Evolutionary conservation across 768 basidiomycete species (phyloP).

Genomic region (Lactarius pseudohatsudake): DNA sequence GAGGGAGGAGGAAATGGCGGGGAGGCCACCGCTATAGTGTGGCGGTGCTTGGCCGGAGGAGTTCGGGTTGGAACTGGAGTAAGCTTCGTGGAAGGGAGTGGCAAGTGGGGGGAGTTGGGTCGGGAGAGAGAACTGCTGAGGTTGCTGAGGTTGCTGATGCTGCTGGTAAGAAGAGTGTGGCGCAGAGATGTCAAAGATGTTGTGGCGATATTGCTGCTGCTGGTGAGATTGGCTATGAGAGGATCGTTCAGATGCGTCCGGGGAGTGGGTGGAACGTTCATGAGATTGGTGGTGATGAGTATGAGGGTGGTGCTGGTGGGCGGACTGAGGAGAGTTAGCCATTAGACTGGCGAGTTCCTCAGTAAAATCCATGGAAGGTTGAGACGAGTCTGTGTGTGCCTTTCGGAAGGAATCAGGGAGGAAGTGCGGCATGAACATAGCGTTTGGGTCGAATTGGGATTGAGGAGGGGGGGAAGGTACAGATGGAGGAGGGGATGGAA

Average conservation of each 20-base stretch:
- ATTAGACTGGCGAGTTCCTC: slow-evolving; percentile 70
- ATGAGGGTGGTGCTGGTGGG: slow-evolving; percentile 24
- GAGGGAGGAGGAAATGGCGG: slow-evolving; percentile 38
- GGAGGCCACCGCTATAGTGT: slow-evolving; percentile 40
- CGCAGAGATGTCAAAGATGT: slow-evolving; percentile 64
- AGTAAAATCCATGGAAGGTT: slow-evolving; percentile 48
- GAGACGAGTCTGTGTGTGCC: slow-evolving; percentile 40
- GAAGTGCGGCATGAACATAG: slow-evolving; percentile 50
- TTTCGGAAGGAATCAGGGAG: slow-evolving; percentile 58
- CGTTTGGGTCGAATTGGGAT: slow-evolving; percentile 34
- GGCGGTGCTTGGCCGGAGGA: slow-evolving; percentile 17
- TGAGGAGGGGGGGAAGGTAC: slow-evolving; percentile 36
- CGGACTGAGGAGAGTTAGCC: slow-evolving; percentile 35
- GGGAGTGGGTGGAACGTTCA: slow-evolving; percentile 45
- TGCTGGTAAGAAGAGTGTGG: slow-evolving; percentile 40
- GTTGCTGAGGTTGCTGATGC: slow-evolving; percentile 34
- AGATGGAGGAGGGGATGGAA: slow-evolving; percentile 47
- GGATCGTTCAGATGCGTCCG: slow-evolving; percentile 29
- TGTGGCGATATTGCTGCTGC: slow-evolving; percentile 39
- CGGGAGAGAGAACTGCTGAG: slow-evolving; percentile 36
- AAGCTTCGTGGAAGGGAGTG: slow-evolving; percentile 35
- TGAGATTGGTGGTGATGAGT: slow-evolving; percentile 38
- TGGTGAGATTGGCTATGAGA: slow-evolving; percentile 36
- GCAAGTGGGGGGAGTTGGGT: slow-evolving; percentile 33
- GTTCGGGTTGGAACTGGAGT: slow-evolving; percentile 29